These are phyloP conservation scores for Coccomyxa subellipsoidea DNA, from an alignment of 163 green algal genomes.

Conservation along the genomic window DNA sequence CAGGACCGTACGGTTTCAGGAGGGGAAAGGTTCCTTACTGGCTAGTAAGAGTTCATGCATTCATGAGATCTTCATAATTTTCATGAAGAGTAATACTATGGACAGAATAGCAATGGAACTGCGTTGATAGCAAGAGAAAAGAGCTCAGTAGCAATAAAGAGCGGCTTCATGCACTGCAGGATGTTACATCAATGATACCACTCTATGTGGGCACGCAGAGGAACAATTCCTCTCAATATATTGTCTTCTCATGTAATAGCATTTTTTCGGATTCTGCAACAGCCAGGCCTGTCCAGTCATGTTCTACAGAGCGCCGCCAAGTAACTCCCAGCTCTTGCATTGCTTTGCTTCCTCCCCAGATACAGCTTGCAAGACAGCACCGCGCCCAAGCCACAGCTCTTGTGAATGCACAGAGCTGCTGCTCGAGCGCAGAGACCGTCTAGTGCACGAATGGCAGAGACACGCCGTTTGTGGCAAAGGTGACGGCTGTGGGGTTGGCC, in stretches of 20 bases:
- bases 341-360: neutral
- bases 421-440: neutral
- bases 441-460: conserved; percentile 27
- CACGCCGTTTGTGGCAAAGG: conserved; percentile 53
- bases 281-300: neutral
- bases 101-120: no score
- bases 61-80: no score
- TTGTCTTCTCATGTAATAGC: neutral
- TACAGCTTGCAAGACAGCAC: neutral
- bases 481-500: conserved; percentile 69
- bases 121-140: no score
- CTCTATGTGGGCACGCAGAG: no score
- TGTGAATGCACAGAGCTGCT: neutral
- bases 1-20: no score
- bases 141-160: no score
- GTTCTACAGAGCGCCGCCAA: neutral
- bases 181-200: neutral
- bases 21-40: no score
- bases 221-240: neutral
- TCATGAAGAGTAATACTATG: no score
- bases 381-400: neutral
- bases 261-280: neutral
- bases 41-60: no score
- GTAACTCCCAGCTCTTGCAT: neutral
- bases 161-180: no score